Base-by-base conservation (phyloP, 306 rosid genomes). In the Vicia villosa region DNA sequence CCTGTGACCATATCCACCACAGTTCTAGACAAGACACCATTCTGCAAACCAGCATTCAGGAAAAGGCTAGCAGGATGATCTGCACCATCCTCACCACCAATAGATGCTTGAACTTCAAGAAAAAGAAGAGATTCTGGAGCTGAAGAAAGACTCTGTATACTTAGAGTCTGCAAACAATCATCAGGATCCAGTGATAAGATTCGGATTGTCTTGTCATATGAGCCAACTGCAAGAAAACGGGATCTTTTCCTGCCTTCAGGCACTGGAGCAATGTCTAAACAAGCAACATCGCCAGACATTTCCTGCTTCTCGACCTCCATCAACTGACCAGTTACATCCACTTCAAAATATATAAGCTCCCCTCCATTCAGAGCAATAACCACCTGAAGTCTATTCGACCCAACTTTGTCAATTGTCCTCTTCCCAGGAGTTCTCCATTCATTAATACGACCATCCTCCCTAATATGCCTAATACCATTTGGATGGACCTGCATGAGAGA, bases 401-500 rank as follows among this genome's bases (percentile, higher is more conserved):
- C 95, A 63, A 94, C 99, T 76, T 87, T 89, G 26, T 89, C 84
- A 75, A 91, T 91, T 0, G 95, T 88, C 81, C 95, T 94, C 90
- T 91, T 94, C 14, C 95, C 96, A n/a, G 97, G 97, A 50, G 99
- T 89, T 81, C 95, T 89, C 97, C 99, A 94, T 66, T 94, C 99
- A 84, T 89, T 91, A 56, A 91, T 82, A 80, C 97, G 95, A 26
- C 99, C 96, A 79, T 89, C 92, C 87, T 89, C 97, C 92, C 99
- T 94, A n/a, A 94, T 94, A 76, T 91, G 99, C 84, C 97, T 86
- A 62, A 94, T 94, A 62, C 99, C 99, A 86, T 89, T 94, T 13
- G 99, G 99, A 78, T 94, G 99, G 81, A 94, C 99, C 83, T 94
- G 99, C 97, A 94, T 91, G 58, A 94, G 96, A 73, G 96, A 91